Base-by-base conservation (phyloP, 2,329 filamentous ascomycete species). In the Xylariaceae sp. region DNA sequence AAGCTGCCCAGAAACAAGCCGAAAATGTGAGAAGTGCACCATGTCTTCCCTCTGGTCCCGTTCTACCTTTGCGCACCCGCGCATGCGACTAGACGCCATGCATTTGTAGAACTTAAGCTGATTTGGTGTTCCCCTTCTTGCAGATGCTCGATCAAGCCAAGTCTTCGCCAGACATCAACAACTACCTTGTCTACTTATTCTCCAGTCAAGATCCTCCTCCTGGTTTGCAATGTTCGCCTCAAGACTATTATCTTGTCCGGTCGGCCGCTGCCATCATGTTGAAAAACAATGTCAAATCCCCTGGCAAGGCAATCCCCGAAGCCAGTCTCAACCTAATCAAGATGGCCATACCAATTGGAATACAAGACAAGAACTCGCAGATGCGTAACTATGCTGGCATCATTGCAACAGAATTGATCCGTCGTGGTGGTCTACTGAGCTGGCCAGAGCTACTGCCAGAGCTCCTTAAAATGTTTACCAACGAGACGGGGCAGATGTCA, bases 111-210 rank as follows among this genome's bases (percentile, higher is more conserved):
- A 16, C 24, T 16, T 23, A 41, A 62, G 57, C 70, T 69, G 59
- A 73, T 62, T 49, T 19, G 19, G 23, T 8, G 34, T 31, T 48
- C 39, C 33, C 26, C 57, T 49, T 37, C 16, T 11, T 45, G 68
- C 50, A 98, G 95, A 96, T 98, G 91, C 90, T 99, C 68, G 82
- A 86, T 65, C 90, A 96, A 78, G 95, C 94, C 60, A 96, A 91
- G 73, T 79, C 82, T 49, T 95, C 91, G 9, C 93, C 93, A 45
- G 94, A 98, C 74, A 91, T 97, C 80, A 94, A 96, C 80, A 98
- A 98, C 78, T 99, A 99, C 75, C 87, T 99, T 40, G 90, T 91
- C 66, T 97, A 90, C 75, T 85, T 99, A 61, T 91, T 96, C 75
- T 91, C 90, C 58, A 92, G 85, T 67, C 74, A 85, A 54, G 82